phyloP scores from a whole-genome alignment of 805 yeast genomes.

The Candida glaebosa region DNA sequence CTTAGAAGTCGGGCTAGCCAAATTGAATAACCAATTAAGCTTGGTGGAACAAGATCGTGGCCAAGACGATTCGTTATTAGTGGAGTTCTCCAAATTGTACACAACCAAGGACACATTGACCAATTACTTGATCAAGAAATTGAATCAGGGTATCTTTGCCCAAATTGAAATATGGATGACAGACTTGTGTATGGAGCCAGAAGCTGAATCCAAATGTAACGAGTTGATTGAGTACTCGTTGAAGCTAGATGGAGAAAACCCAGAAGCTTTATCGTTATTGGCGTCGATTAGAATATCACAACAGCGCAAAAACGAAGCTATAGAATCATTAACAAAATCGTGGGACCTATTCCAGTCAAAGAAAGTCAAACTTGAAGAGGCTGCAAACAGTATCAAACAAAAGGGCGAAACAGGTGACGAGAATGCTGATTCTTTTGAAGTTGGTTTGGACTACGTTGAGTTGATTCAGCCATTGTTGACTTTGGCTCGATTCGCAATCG shows the following conservation, averaged over 20 bases:
- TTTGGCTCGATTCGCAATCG: slow-evolving; percentile 71
- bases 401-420: slow-evolving; percentile 16
- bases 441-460: slow-evolving; percentile 55
- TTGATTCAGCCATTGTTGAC: slow-evolving; percentile 71
- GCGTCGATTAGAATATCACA: slow-evolving; percentile 91
- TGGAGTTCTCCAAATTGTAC: slow-evolving; percentile 23
- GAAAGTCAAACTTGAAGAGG: slow-evolving; percentile 47
- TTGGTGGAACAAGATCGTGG: slow-evolving; percentile 25
- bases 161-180: slow-evolving; percentile 97
- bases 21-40: slow-evolving; percentile 36
- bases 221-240: slow-evolving; percentile 62
- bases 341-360: slow-evolving; percentile 65
- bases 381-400: slow-evolving; percentile 21
- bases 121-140: slow-evolving; percentile 47
- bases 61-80: slow-evolving; percentile 19
- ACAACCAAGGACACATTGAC: slow-evolving; percentile 19
- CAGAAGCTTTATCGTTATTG: slow-evolving; percentile 78
- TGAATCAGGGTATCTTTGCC: slow-evolving; percentile 77
- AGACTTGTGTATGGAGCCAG: slow-evolving; percentile 89
- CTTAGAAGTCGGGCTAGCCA: slow-evolving; percentile 60
- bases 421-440: slow-evolving; percentile 40
- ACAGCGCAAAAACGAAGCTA: slow-evolving; percentile 70
- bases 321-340: slow-evolving; percentile 58
- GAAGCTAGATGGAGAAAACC: slow-evolving; percentile 54
- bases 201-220: slow-evolving; percentile 82